Conservation (phyloP, 2,329 filamentous ascomycete species). For the Penicillium sp. region DNA sequence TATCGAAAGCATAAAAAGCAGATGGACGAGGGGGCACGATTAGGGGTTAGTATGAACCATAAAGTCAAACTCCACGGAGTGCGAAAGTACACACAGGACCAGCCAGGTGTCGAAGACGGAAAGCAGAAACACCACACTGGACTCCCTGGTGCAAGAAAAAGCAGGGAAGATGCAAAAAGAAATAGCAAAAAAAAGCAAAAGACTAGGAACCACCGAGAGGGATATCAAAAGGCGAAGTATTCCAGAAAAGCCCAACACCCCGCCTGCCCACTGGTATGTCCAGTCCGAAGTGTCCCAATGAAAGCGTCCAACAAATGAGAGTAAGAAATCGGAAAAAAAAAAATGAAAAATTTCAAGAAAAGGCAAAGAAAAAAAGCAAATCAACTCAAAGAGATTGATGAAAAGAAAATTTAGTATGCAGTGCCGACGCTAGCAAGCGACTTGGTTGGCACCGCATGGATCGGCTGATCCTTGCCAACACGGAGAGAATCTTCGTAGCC, state of each 20-base stretch:
- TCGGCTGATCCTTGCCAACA: slow-evolving; percentile 42
- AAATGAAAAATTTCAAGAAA: slow-evolving; percentile 33
- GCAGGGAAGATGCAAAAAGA: slow-evolving; percentile 34
- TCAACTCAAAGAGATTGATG: slow-evolving; percentile 23
- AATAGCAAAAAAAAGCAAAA: slow-evolving; percentile 26
- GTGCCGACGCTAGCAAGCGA: slow-evolving; percentile 45
- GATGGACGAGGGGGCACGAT: slow-evolving; percentile 34
- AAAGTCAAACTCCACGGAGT: slow-evolving; percentile 41
- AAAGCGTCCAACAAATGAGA: slow-evolving; percentile 39
- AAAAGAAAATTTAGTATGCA: slow-evolving; percentile 37
- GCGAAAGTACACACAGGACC: slow-evolving; percentile 49
- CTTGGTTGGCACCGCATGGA: slow-evolving; percentile 47
- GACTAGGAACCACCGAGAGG: slow-evolving; percentile 36
- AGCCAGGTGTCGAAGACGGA: slow-evolving; percentile 45
- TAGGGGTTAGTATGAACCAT: slow-evolving; percentile 34
- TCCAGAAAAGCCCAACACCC: slow-evolving; percentile 33
- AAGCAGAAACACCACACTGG: slow-evolving; percentile 46
- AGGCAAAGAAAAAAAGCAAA: slow-evolving; percentile 20
- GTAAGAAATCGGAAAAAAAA: slow-evolving; percentile 27
- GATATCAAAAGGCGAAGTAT: slow-evolving; percentile 32
- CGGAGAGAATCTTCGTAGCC: slow-evolving; percentile 76
- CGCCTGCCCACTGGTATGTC: slow-evolving; percentile 36
- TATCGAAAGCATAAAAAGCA: slow-evolving; percentile 34
- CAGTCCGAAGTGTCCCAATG: slow-evolving; percentile 45
- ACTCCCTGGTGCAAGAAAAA: slow-evolving; percentile 44